Conservation (phyloP, 371 early-diverging fungal species). For the Fennellomyces sp. region DNA sequence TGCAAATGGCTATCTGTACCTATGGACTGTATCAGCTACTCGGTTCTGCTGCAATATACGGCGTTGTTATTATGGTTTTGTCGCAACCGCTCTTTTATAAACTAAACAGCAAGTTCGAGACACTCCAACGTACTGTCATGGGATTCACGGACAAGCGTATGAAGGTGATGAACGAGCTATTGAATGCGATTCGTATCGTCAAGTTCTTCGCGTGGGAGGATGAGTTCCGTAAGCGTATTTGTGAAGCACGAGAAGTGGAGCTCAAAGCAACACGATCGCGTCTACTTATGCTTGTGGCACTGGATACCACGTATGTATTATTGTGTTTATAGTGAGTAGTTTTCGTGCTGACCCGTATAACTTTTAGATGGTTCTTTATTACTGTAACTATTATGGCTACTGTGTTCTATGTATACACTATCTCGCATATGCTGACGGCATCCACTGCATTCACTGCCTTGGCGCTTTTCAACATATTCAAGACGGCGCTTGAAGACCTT, state of each 20-base stretch:
- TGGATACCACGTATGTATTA: too few relatives aligned
- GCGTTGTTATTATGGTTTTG: constrained; percentile 58
- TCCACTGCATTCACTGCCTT: constrained; percentile 66
- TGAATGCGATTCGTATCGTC: constrained; percentile 76
- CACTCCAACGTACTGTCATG: constrained; percentile 54
- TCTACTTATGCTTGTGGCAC: constrained; percentile 46
- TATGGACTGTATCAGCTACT: constrained; percentile 65
- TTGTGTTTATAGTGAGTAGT: too few relatives aligned
- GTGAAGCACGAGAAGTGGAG: constrained; percentile 53
- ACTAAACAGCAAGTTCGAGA: constrained; percentile 52
- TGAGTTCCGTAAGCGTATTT: constrained; percentile 60
- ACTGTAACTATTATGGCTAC: constrained; percentile 59
- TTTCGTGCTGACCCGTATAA: too few relatives aligned
- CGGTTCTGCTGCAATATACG: constrained; percentile 66
- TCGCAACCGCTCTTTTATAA: constrained; percentile 63
- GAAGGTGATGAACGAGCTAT: constrained; percentile 68
- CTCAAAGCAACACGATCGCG: constrained; percentile 47
- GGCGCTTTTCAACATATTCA: constrained; percentile 63
- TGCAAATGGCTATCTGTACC: constrained; percentile 63
- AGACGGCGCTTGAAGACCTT: constrained; percentile 69
- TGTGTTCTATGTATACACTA: constrained; percentile 57
- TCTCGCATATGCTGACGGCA: constrained; percentile 56
- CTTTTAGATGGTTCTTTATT: constrained; percentile 50
- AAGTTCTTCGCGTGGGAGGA: constrained; percentile 86
- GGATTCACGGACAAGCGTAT: constrained; percentile 65